Evolutionary conservation across 2,329 filamentous ascomycete genomes (phyloP).

Genomic region (Bipolaris bicolor): DNA sequence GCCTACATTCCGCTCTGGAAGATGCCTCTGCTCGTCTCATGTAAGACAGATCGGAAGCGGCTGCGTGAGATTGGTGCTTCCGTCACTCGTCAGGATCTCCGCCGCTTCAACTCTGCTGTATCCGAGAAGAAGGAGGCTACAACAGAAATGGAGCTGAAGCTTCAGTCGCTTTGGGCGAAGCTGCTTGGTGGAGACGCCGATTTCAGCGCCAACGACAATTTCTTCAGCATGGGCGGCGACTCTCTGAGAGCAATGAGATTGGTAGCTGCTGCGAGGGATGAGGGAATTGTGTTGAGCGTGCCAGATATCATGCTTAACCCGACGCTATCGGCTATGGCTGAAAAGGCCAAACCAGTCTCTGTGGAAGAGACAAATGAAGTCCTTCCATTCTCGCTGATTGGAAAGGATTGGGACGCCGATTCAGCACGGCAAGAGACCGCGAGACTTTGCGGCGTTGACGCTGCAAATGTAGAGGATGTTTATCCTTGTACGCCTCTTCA

Average conservation of each 20-base stretch:
- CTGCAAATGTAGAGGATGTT: slow-evolving; percentile 45
- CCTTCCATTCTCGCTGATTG: slow-evolving; percentile 44
- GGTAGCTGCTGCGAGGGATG: slow-evolving; percentile 59
- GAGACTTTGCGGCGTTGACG: slow-evolving; percentile 36
- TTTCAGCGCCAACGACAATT: slow-evolving; percentile 47
- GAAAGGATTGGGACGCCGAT: slow-evolving; percentile 32
- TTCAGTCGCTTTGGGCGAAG: slow-evolving; percentile 41
- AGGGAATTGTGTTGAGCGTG: slow-evolving; percentile 59
- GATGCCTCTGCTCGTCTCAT: slow-evolving; percentile 45
- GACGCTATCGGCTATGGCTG: slow-evolving; percentile 55
- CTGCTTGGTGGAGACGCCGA: slow-evolving; percentile 42
- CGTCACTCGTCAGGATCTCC: slow-evolving; percentile 41
- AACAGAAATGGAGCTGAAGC: slow-evolving; percentile 39
- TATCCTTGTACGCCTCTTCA: slow-evolving; percentile 53
- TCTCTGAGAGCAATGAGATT: slow-evolving; percentile 62
- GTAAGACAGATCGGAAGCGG: slow-evolving; percentile 46
- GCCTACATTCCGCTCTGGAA: slow-evolving; percentile 47
- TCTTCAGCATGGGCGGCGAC: slow-evolving; percentile 58
- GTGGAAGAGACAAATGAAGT: slow-evolving; percentile 30
- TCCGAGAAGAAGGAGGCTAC: slow-evolving; percentile 53
- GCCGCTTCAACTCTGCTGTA: slow-evolving; percentile 39
- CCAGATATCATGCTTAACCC: slow-evolving; percentile 61
- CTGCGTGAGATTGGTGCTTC: slow-evolving; percentile 43
- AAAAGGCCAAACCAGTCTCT: slow-evolving; percentile 32
- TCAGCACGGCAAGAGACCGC: slow-evolving; percentile 49